Percentiles rank a stretch among this genome's conserved stretches.
Evolutionary conservation across 495 filamentous ascomycete genomes (phyloP).

Genomic region (Neurospora sp.): DNA sequence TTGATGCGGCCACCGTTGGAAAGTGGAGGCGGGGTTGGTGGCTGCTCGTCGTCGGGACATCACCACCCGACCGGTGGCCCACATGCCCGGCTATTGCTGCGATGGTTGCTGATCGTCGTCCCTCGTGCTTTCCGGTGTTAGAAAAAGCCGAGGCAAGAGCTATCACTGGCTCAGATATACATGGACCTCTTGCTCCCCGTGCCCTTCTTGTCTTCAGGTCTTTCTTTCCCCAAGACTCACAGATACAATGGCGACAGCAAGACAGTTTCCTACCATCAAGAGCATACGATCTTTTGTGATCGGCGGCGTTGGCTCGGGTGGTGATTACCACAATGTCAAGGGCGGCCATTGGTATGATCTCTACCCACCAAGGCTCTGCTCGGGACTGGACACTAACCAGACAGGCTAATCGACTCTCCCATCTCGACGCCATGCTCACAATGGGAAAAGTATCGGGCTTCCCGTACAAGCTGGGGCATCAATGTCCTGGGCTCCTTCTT

Average conservation of each 20-base stretch:
- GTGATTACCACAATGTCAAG: conserved; percentile 93
- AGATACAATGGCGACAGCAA: conserved; percentile 32
- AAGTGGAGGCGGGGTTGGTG: background rate
- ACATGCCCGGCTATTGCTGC: background rate
- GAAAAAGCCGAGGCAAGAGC: background rate
- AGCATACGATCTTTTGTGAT: conserved; percentile 71
- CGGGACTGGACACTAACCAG: background rate
- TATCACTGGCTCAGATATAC: background rate
- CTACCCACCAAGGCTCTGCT: background rate
- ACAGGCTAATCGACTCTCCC: conserved; percentile 72
- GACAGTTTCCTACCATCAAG: conserved; percentile 64
- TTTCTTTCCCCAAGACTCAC: background rate
- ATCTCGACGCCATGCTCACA: conserved; percentile 86
- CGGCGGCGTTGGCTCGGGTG: conserved; percentile 74
- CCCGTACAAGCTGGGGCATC: conserved; percentile 88
- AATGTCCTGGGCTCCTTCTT: conserved; percentile 91
- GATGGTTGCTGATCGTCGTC: background rate
- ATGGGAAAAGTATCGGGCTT: conserved; percentile 78
- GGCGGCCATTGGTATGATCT: conserved; percentile 68
- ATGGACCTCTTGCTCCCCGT: background rate
- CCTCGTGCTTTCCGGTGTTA: background rate
- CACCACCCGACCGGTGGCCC: conserved; percentile 10
- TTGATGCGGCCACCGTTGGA: background rate
- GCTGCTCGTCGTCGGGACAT: conserved; percentile 11
- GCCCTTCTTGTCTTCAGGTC: background rate